These are phyloP conservation scores for Endothia cerciana DNA, from an alignment of 2,329 filamentous ascomycete genomes.

Conservation along the genomic window DNA sequence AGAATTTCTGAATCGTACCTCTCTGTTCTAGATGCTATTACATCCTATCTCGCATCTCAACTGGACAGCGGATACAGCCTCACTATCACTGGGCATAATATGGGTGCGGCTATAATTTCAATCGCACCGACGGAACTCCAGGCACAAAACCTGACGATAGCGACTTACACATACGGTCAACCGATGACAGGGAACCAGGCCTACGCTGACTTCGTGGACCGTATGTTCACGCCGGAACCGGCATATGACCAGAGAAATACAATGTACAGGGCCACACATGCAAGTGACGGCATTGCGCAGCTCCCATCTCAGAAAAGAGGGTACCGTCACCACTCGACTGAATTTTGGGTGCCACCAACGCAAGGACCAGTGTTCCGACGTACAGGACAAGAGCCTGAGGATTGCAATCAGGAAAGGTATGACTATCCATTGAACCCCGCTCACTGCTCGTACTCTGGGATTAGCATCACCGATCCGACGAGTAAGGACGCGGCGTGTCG, in stretches of 20 bases:
- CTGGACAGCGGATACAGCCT: slow-evolving; percentile 39
- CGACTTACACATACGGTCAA: slow-evolving; percentile 52
- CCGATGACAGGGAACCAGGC: slow-evolving; percentile 48
- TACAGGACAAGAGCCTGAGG: slow-evolving; percentile 16
- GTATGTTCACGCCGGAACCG: background rate
- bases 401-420: slow-evolving; percentile 13
- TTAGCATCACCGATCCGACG: slow-evolving; percentile 18
- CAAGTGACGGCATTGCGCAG: slow-evolving; percentile 53
- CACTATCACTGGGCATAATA: slow-evolving; percentile 49
- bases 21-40: slow-evolving; percentile 11
- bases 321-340: slow-evolving; percentile 52
- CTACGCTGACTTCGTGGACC: slow-evolving; percentile 44
- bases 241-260: slow-evolving; percentile 31
- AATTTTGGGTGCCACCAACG: slow-evolving; percentile 44
- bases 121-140: slow-evolving; percentile 46
- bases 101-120: slow-evolving; percentile 51
- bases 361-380: slow-evolving; percentile 3
- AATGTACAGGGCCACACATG: slow-evolving; percentile 51
- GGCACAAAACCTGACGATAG: slow-evolving; percentile 37
- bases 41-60: background rate
- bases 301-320: slow-evolving; percentile 49
- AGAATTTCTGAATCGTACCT: slow-evolving; percentile 15
- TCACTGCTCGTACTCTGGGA: slow-evolving; percentile 20
- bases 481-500: slow-evolving; percentile 17
- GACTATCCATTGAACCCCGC: slow-evolving; percentile 22